Evolutionary conservation across 805 yeast genomes (phyloP), one percentile per base, ranked within the genome.

Genomic region (Starmerella powellii): DNA sequence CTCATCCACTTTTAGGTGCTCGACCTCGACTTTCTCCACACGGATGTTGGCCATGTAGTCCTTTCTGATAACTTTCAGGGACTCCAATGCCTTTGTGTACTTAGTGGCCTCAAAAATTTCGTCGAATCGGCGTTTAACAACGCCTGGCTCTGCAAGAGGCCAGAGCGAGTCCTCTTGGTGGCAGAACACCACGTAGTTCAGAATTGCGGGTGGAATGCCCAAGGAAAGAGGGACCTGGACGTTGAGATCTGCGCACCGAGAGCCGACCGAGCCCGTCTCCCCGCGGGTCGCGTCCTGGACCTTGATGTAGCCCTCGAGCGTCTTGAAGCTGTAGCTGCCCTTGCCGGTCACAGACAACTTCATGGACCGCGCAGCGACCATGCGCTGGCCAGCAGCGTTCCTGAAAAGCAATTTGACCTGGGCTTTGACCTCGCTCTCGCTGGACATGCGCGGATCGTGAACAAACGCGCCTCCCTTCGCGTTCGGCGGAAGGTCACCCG

Each of bases 81-180:
- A 74, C 45, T 87, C 95, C 29, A 91, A 65, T 0, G 91, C 94
- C 56, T 84, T 88, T 1, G 95, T 85, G 56, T 82, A 93, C 59
- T 84, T 86, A 51, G 85, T 74, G 0, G 96, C 95, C 61, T 91
- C 96, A 56, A 91, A 91, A 8, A 91, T 88, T 60, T 91, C 98
- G 60, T 91, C 98, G 55, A 91, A 93, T 40, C 88, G 72, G 62
- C 87, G 87, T 62, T 91, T 93, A 57, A 91, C 69, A 11, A 72
- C 72, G 2, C 94, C 70, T 1, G 98, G 93, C 60, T 91, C 99
- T 1, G 61, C 52, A 37, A 91, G 66, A 1, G 99, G 99, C 99
- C 99, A 91, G 23, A 85, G 62, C 53, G 88, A 78, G 46, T 91
- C 99, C 56, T 91, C 99, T 59, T 91, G 99, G 56, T 91, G 99